Base-by-base conservation (phyloP, 139 green algal genomes). In the Nannochloris sp. region DNA sequence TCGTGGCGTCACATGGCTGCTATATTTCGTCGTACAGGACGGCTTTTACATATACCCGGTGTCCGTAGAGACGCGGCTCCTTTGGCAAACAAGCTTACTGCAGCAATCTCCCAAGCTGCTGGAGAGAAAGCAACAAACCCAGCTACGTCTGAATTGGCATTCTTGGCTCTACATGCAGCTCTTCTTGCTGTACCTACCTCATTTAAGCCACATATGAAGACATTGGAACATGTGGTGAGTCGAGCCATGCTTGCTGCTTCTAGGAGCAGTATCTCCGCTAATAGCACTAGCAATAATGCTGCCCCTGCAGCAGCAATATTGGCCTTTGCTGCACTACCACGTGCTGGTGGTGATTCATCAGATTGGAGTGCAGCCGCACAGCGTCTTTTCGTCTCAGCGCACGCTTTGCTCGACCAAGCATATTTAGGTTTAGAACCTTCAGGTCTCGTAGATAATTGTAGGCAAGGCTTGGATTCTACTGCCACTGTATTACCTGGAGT, bases 11-110 rank as follows among this genome's bases (percentile, higher is more conserved):
- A 58, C 64, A 25, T 73, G 57, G 42, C 56, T 4, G 38, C 61
- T 1, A 74, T 84, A 6, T 84, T 78, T 31, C 5, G 6, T 7
- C 62, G 78, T 14, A 10, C 84, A 32, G 47, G 42, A 19, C 62
- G 60, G 37, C 64, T 82, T 33, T 68, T 85, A 2, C 74, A 85
- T 1, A 58, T 85, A 13, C 76, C 76, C 2, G 78, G 76, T 7
- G 64, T 85, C 44, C 63, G 78, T 15, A 64, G 76, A 1, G 78
- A 85, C 19, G 67, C 56, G 1, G 59, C 63, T 1, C 54, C 61
- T 10, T 44, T 60, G 4, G 76, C 64, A 29, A 54, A 64, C 19
- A 73, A 73, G 12, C 51, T 76, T 24, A 48, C 31, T 1, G 56
- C 56, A 69, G 30, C 38, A 31, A 1, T 38, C 65, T 24, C 24